Evolutionary conservation across 2,329 filamentous ascomycete genomes (phyloP), one percentile per base, ranked within the genome.

Genomic region (Parascedosporium putredinis): DNA sequence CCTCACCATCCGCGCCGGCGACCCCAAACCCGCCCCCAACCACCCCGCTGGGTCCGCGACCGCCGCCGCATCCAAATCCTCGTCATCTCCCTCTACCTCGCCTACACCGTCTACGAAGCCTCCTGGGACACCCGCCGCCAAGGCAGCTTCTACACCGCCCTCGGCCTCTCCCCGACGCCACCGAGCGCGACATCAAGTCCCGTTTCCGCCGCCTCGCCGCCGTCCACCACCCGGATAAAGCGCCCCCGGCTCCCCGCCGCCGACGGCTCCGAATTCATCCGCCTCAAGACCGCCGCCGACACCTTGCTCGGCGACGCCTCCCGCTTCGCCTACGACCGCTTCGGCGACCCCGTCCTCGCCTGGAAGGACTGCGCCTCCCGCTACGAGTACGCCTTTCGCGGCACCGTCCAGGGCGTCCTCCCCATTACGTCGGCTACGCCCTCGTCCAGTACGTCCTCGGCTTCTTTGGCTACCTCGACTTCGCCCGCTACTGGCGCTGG

Each of bases 31-130:
- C 2, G 78, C 69, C 51, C 79, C 85, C 31, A 79, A 86, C 64
- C 76, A n/a, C 74, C 81, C 2, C 81, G 81, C 56, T 87, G 79
- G 64, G 73, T 76, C 55, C 74, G 76, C 51, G 87, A 97, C 70
- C 84, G 88, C 53, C 85, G 86, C 51, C 79, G 81, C 58, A 91
- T 96, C 63, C 83, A 93, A 64, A 84, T 91, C 61, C 72, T 84
- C 57, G 87, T 97, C 59, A 84, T 97, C 47, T 73, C 84, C 45
- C 69, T 79, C 53, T 98, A 97, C 69, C 86, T 97, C 33, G 68
- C 84, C 55, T 96, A 95, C 73, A 95, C 89, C 44, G 81, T 97
- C 59, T 93, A 90, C 70, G 91, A 97, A 69, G 85, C 88, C 59
- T 87, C 95, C 73, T 81, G 86, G 70, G 81, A 88, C 55, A 75